Base-by-base conservation (phyloP, 768 basidiomycete genomes). In the Pleurotus tuber-regium region DNA sequence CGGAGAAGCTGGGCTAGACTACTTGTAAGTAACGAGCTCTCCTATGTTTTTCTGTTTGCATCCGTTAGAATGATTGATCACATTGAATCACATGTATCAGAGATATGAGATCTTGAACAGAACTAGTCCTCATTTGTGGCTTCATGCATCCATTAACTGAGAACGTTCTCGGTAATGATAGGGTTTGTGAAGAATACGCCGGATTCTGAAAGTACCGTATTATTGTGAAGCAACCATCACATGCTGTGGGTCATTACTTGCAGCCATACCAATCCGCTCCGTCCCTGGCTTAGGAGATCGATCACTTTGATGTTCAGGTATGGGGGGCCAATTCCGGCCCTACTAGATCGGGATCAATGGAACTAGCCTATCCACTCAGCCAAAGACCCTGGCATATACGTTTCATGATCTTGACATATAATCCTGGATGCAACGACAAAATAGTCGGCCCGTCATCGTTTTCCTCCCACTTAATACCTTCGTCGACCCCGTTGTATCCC, bases 341-440 rank as follows among this genome's bases (percentile, higher is more conserved):
- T 25, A 21, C 10, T 8, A 18, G 31, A 48, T 48, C 46, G 46
- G 46, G 46, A 48, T 48, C 46, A 48, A 26, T 42, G 23, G 16
- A 12, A n/a, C n/a, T n/a, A 19, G 14, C 16, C 14, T 44, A 44
- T 25, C 14, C 5, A 14, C n/a, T 31, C 46, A 29, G 31, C 30
- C 19, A 16, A 21, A 11, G 16, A 14, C 14, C 14, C 46, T 26
- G n/a, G n/a, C n/a, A n/a, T n/a, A n/a, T n/a, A n/a, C n/a, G 46
- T 48, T 48, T 48, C 46, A 48, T 48, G 31, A 48, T 31, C 35
- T 46, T 48, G 46, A 48, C 46, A 48, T 48, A 48, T 48, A 48
- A 48, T 48, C 46, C 46, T 48, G 46, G 46, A 48, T 48, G 18
- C 24, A 25, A 16, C 41, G 41, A 42, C 26, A 42, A 42, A 42